Base-by-base conservation (phyloP, 202 grass and related monocot genomes). In the Dendrocalamus latiflorus region DNA sequence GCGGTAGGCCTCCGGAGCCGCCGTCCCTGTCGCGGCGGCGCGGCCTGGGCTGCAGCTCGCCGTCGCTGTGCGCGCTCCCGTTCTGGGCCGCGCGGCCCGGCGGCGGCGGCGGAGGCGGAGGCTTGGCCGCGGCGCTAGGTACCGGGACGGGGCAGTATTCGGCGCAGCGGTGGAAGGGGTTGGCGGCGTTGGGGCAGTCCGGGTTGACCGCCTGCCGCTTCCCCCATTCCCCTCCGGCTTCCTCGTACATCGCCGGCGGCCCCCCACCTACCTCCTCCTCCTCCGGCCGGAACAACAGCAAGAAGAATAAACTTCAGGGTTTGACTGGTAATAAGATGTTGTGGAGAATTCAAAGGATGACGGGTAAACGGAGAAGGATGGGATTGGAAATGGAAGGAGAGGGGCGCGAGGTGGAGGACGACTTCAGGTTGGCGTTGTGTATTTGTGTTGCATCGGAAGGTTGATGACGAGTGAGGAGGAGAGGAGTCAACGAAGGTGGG, bases 1-100 rank as follows among this genome's bases (percentile, higher is more conserved):
- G 63, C n/a, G 93, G 93, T 16, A 96, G 88, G 33, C 90, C 86
- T 1, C 90, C 93, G 30, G 90, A 89, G 51, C 87, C 85, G 50
- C 84, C 88, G 38, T 84, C 75, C 88, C 77, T 82, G 15, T 83
- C 87, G 24, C 83, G 77, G 75, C 88, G 90, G 68, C 50, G 80
- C 61, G 68, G 47, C 67, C 21, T 75, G 72, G 84, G 70, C 6
- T 78, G 24, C 58, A 85, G 77, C n/a, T n/a, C n/a, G n/a, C n/a
- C n/a, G n/a, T n/a, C n/a, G n/a, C n/a, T n/a, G n/a, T n/a, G n/a
- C n/a, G 66, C 45, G 63, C 65, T 76, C 79, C 90, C 93, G 89
- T 93, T 92, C 82, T 82, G 88, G n/a, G 39, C 85, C 76, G 61
- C 48, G 2, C 58, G 25, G 21, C 51, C 78, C 86, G n/a, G n/a